These are phyloP conservation scores for Durotheca rogersii DNA, from an alignment of 495 filamentous ascomycete species.

Conservation along the genomic window DNA sequence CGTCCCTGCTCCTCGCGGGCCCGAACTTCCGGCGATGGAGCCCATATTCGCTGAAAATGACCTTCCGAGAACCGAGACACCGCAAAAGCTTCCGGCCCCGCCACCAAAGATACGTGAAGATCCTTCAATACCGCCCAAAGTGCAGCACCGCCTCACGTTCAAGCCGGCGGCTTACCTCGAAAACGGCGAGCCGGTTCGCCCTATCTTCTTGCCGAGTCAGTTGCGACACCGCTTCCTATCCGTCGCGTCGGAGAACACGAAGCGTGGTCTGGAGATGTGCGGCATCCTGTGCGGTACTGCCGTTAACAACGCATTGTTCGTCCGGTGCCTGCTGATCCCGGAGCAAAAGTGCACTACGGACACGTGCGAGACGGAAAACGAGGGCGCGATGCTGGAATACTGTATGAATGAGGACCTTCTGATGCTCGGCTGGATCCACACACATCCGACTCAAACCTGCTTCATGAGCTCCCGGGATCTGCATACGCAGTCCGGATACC, in stretches of 20 bases:
- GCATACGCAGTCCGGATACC: constrained; percentile 91
- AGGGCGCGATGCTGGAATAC: constrained; percentile 79
- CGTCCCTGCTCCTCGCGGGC: constrained; percentile 18
- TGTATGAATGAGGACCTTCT: constrained; percentile 82
- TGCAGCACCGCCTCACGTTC: constrained; percentile 59
- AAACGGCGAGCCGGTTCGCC: constrained; percentile 79
- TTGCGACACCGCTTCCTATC: constrained; percentile 72
- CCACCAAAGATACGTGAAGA: constrained; percentile 41
- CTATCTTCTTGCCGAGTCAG: constrained; percentile 77
- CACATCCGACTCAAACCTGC: constrained; percentile 92
- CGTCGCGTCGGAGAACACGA: constrained; percentile 73
- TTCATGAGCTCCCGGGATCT: constrained; percentile 95
- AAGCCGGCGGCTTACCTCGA: constrained; percentile 84
- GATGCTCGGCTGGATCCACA: constrained; percentile 96
- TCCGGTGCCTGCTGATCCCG: constrained; percentile 83
- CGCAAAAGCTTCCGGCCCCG: constrained; percentile 34
- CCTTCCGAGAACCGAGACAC: constrained; percentile 3
- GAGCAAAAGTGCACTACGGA: constrained; percentile 86
- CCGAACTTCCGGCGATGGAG: constrained; percentile 33
- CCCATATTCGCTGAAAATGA: constrained; percentile 9
- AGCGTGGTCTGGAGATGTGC: constrained; percentile 84
- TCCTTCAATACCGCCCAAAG: constrained; percentile 22
- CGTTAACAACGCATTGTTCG: constrained; percentile 90
- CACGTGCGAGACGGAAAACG: constrained; percentile 91
- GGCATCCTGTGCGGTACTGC: constrained; percentile 89